Evolutionary conservation across 108 stramenopile genomes (phyloP).

Genomic region (Skeletonema marinoi): DNA sequence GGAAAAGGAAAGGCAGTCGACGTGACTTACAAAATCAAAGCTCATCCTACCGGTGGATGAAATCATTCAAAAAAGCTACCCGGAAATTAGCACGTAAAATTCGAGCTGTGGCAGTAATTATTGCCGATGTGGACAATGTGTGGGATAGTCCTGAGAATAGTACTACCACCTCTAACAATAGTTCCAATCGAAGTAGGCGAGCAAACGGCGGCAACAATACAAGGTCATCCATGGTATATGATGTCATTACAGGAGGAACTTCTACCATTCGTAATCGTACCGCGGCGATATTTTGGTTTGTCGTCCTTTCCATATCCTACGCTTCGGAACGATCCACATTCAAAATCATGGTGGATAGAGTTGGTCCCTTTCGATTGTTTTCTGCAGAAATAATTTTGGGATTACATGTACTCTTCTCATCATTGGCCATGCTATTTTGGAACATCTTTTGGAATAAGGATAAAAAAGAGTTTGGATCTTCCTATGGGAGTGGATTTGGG

Average conservation of each 20-base stretch:
- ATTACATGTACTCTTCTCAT: slow-evolving; percentile 65
- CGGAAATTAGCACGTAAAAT: slow-evolving; percentile 10
- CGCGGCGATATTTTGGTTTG: slow-evolving; percentile 80
- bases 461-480: slow-evolving; percentile 25
- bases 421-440: slow-evolving; percentile 50
- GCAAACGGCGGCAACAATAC: slow-evolving; percentile 2
- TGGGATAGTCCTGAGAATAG: slow-evolving; percentile 70
- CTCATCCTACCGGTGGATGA: slow-evolving; percentile 1
- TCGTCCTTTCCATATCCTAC: slow-evolving; percentile 67
- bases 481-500: slow-evolving; percentile 13
- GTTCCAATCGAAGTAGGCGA: background rate
- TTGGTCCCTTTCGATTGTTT: slow-evolving; percentile 83
- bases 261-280: slow-evolving; percentile 37
- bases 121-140: slow-evolving; percentile 80
- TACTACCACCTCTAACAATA: background rate
- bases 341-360: slow-evolving; percentile 78
- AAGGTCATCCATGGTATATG: slow-evolving; percentile 22
- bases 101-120: slow-evolving; percentile 38
- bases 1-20: background rate
- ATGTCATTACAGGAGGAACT: slow-evolving; percentile 34
- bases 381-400: slow-evolving; percentile 69
- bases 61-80: background rate
- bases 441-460: slow-evolving; percentile 16
- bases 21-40: background rate
- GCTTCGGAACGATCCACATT: slow-evolving; percentile 80